A percentile compares a stretch with the other conserved stretches of the same genome.
Conservation (phyloP, 73 alveolate species). For the Effrenium voratum region DNA sequence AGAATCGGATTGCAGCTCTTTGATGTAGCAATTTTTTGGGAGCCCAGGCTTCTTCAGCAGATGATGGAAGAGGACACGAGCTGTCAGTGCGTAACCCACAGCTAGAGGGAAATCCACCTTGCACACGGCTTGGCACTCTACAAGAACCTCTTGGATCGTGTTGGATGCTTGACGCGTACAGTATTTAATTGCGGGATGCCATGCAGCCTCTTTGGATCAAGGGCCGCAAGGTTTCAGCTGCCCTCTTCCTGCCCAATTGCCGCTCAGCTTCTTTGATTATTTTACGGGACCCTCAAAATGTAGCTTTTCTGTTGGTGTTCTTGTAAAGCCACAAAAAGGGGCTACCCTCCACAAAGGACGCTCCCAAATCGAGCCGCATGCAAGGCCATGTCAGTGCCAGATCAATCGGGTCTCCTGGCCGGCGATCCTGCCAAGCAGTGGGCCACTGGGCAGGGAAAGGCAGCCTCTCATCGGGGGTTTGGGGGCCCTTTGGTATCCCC, state of each 20-base stretch:
- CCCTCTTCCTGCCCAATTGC: background rate
- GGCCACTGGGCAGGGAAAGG: conserved; percentile 29
- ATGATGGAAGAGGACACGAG: too few relatives aligned
- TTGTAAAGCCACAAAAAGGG: background rate
- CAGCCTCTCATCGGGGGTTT: too few relatives aligned
- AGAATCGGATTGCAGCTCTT: too few relatives aligned
- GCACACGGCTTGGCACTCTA: too few relatives aligned
- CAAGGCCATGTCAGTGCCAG: background rate
- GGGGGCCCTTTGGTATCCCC: too few relatives aligned
- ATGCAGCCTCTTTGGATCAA: conserved; percentile 24
- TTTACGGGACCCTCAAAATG: background rate
- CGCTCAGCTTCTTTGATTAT: background rate
- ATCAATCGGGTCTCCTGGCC: conserved; percentile 58
- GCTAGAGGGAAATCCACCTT: too few relatives aligned
- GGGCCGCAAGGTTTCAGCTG: background rate
- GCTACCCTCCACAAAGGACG: background rate
- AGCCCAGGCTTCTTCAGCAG: too few relatives aligned
- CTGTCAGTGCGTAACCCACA: too few relatives aligned
- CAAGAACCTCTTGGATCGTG: too few relatives aligned
- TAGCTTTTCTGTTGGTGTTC: background rate
- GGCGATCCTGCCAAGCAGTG: conserved; percentile 90
- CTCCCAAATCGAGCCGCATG: background rate
- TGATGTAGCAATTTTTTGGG: too few relatives aligned
- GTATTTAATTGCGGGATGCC: too few relatives aligned
- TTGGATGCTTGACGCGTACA: too few relatives aligned